Base-by-base conservation (phyloP, 169 alveolate species). In the Babesia divergens region DNA sequence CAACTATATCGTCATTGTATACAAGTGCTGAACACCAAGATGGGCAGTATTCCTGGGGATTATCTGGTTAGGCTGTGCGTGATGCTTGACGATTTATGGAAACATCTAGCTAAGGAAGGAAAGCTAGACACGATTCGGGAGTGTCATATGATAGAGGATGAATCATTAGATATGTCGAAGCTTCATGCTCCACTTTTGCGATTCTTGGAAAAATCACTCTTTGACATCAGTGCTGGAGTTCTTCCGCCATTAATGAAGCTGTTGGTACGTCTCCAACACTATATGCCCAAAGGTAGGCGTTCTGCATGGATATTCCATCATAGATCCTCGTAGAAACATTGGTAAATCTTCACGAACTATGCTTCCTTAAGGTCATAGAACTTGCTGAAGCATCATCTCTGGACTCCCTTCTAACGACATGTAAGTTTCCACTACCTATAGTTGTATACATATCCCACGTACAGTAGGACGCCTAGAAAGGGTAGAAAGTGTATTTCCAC, bases 331-430 rank as follows among this genome's bases (percentile, higher is more conserved):
- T 49, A 20, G 9, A 49, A 62, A 1, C 26, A n/a, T 46, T 62
- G 29, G n/a, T 47, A 7, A 26, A 16, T 3, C 29, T 62, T 1
- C 72, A 62, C 28, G 60, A 62, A 37, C 22, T 62, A 13, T 1
- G 40, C 9, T 62, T 62, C 34, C 72, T 62, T 6, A 62, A 62
- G 46, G 37, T 62, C 0, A 43, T 62, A 28, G 72, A 62, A 32
- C 24, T 31, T 22, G 16, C 46, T 20, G 37, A 46, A 0, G 20
- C n/a, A 2, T 11, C 47, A 43, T n/a, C 35, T 8, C 49, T 28
- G 4, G 49, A 46, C 37, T 0, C 29, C 29, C 26, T 20, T 5
- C 5, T 62, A 1, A 11, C 26, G 38, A n/a, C 60, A 9, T 24
- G 60, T 51, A 51, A 51, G 60, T 51, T 51, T 2, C 16, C 8